Evolutionary conservation across 345 rosid genomes (phyloP), one percentile per base, ranked within the genome.

Genomic region (Salix brachista): DNA sequence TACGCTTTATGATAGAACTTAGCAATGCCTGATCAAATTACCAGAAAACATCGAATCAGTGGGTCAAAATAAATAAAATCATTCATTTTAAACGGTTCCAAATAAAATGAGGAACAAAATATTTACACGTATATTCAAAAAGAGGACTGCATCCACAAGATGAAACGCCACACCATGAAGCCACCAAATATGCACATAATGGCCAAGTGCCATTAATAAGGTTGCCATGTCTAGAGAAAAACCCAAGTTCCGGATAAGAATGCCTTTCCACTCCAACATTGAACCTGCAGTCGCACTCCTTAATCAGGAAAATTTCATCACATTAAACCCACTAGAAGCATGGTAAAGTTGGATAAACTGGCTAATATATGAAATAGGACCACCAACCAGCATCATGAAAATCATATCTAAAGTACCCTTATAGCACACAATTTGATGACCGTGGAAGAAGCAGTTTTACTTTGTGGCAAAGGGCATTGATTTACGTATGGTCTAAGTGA

Each of bases 91-190:
- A 62, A 48, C 28, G 2, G 21, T 12, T 42, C 74, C 39, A 19
- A 73, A 72, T 17, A 54, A 44, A 60, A 78, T 14, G 61, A 41
- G 18, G 28, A 52, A 65, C 25, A 58, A 76, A 70, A 85, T 77
- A 77, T 85, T 89, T 89, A 96, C 99, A 71, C 98, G 94, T 77
- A 93, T 90, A 82, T 96, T 96, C 77, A 96, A 81, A 82, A 93
- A 91, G 67, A 96, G 92, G 80, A 96, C 86, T 67, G 90, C 96
- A 85, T 96, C 99, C 78, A 89, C 92, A 64, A 96, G 88, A 87
- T 93, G 99, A 87, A 96, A 89, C 48, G 98, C 91, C 92, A 96
- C 82, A 75, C 99, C 98, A 83, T 86, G 98, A 70, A 96, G 91
- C 97, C 97, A 93, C 97, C 98, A 96, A 56, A 96, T 92, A 80